Conservation (phyloP, 768 basidiomycete genomes). For the Lyophyllum semitale region DNA sequence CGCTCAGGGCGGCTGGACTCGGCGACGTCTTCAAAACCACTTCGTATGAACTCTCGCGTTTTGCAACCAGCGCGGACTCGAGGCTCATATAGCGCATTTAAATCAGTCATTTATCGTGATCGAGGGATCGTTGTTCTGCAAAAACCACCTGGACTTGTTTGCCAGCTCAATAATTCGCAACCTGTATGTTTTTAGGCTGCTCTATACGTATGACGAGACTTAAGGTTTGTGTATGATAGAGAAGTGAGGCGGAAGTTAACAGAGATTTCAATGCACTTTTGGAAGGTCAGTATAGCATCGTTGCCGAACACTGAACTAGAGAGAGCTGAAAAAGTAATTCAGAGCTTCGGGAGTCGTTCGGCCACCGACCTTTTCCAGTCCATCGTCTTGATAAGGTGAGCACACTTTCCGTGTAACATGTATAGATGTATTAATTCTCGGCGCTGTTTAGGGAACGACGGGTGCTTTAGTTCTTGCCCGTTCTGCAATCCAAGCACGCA, state of each 20-base stretch:
- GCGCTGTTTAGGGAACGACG: slow-evolving; percentile 52
- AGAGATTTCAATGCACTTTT: slow-evolving; percentile 36
- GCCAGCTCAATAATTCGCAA: slow-evolving; percentile 39
- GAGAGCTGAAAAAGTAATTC: not conserved
- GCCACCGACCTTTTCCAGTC: slow-evolving; percentile 45
- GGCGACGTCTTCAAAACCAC: too few species aligned
- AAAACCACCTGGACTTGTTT: slow-evolving; percentile 61
- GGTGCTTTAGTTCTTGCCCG: slow-evolving; percentile 62
- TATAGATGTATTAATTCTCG: not conserved
- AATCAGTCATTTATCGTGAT: slow-evolving; percentile 49
- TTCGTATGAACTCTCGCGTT: slow-evolving; percentile 6
- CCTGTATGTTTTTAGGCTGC: not conserved
- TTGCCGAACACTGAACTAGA: not conserved
- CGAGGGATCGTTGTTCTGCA: slow-evolving; percentile 54
- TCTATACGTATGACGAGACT: slow-evolving; percentile 10
- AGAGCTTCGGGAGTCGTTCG: slow-evolving; percentile 23
- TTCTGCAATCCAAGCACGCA: slow-evolving; percentile 39
- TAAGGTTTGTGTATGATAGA: not conserved
- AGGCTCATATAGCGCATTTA: not conserved
- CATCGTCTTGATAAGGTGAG: slow-evolving; percentile 70
- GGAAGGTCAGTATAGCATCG: slow-evolving; percentile 28
- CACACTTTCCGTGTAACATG: not conserved
- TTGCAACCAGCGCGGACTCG: not conserved
- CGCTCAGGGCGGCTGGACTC: too few species aligned
- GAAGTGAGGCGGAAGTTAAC: slow-evolving; percentile 5